A percentile compares a stretch with the other conserved stretches of the same genome.
phyloP scores from a whole-genome alignment of 2,329 filamentous ascomycete genomes.

The Cryphonectria carpinicola region DNA sequence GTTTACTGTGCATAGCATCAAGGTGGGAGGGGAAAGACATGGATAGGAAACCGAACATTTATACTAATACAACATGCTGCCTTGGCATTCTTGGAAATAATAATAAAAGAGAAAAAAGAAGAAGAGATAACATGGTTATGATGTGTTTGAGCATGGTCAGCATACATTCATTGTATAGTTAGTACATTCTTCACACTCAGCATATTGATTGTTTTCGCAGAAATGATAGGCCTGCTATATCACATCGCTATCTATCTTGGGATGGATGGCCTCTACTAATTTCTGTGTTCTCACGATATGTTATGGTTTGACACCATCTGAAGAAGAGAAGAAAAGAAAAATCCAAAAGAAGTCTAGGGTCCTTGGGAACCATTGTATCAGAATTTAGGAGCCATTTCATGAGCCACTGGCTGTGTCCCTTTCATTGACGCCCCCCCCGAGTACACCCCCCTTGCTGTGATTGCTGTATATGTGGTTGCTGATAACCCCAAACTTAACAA shows the following conservation, averaged over 20 bases:
- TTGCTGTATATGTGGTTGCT: background rate
- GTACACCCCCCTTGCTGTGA: conserved; percentile 4
- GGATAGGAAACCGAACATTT: background rate
- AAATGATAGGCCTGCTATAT: too few relatives aligned
- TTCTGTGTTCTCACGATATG: too few relatives aligned
- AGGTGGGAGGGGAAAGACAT: background rate
- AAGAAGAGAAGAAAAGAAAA: background rate
- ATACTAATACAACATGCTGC: background rate
- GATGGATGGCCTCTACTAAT: too few relatives aligned
- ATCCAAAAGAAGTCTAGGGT: background rate
- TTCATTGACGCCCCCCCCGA: background rate
- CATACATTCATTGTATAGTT: background rate
- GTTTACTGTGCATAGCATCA: background rate
- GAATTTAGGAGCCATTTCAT: conserved; percentile 3
- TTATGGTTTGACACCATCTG: background rate
- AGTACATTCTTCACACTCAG: too few relatives aligned
- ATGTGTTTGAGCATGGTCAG: background rate
- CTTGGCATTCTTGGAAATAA: background rate
- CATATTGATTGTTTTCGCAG: too few relatives aligned
- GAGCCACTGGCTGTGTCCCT: background rate
- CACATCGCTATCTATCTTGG: too few relatives aligned
- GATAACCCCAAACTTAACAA: background rate
- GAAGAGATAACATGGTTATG: background rate
- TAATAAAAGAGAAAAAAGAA: too few relatives aligned
- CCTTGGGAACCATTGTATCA: background rate